Evolutionary conservation across 1,139 yeast species (phyloP).

Genomic region (Zygosaccharomyces pseudobailii): DNA sequence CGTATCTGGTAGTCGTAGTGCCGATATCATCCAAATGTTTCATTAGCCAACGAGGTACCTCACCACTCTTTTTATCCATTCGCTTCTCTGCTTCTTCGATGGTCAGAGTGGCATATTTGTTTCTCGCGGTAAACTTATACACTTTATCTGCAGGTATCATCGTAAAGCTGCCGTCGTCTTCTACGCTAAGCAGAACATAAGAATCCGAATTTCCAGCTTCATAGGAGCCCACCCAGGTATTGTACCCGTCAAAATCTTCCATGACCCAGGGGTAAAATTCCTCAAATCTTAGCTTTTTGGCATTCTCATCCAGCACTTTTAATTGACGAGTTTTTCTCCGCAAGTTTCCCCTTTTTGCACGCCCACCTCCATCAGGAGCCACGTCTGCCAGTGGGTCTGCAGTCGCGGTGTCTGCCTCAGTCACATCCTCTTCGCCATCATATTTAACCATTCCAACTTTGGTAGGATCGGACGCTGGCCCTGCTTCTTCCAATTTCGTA

Average conservation of each 20-base stretch:
- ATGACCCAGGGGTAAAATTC: slow-evolving; percentile 97
- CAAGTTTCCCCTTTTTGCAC: slow-evolving; percentile 60
- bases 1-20: slow-evolving; percentile 41
- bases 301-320: slow-evolving; percentile 71
- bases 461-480: slow-evolving; percentile 34
- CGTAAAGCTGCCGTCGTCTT: slow-evolving; percentile 75
- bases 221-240: slow-evolving; percentile 92
- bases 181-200: slow-evolving; percentile 80
- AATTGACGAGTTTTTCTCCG: slow-evolving; percentile 84
- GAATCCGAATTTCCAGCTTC: slow-evolving; percentile 91
- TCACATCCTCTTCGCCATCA: slow-evolving; percentile 32
- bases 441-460: slow-evolving; percentile 37
- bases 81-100: slow-evolving; percentile 94
- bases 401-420: slow-evolving; percentile 27
- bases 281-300: slow-evolving; percentile 80
- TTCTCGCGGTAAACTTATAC: slow-evolving; percentile 88
- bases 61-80: slow-evolving; percentile 71
- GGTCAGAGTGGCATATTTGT: slow-evolving; percentile 87
- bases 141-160: slow-evolving; percentile 95
- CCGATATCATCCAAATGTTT: slow-evolving; percentile 72
- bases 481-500: slow-evolving; percentile 32
- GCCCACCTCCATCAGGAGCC: slow-evolving; percentile 93
- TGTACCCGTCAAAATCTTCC: slow-evolving; percentile 91
- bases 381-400: slow-evolving; percentile 49
- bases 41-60: slow-evolving; percentile 95